These are phyloP conservation scores for Verticillium nonalfalfae DNA, from an alignment of 2,329 filamentous ascomycete species.

Conservation along the genomic window DNA sequence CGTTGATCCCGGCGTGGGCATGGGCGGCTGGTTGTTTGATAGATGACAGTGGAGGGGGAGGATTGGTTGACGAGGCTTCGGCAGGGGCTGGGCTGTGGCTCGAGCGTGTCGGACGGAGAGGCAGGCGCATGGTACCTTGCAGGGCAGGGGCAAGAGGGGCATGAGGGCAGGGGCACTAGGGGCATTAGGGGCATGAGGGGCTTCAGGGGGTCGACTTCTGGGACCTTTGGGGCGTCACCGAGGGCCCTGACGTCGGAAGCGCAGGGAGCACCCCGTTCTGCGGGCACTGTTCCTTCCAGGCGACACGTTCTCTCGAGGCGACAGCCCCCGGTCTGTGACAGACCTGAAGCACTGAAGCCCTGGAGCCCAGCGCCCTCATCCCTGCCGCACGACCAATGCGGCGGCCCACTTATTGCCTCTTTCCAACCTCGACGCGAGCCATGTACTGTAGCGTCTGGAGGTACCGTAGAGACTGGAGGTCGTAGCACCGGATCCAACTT, in stretches of 20 bases:
- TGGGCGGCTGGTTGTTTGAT: neutral
- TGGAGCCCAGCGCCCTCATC: neutral
- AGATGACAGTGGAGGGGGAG: neutral
- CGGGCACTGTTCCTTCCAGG: neutral
- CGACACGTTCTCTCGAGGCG: neutral
- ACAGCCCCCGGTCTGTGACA: slow-evolving; percentile 37
- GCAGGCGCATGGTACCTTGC: too few species aligned
- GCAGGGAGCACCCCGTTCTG: neutral
- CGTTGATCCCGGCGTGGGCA: neutral
- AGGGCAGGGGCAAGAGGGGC: neutral
- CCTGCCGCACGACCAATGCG: neutral
- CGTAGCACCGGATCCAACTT: neutral
- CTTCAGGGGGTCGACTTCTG: neutral
- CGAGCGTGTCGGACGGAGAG: neutral
- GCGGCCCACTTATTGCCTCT: neutral
- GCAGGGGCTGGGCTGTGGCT: neutral
- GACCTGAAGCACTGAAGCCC: slow-evolving; percentile 33
- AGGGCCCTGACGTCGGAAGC: neutral
- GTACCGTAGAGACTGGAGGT: too few species aligned
- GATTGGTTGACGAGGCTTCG: neutral
- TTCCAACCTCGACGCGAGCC: neutral
- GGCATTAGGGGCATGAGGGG: neutral
- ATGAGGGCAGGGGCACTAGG: neutral
- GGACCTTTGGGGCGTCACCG: neutral
- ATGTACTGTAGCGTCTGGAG: too few species aligned